Conservation (phyloP, 2,329 filamentous ascomycete genomes). For the Penicillium psychrosexuale region DNA sequence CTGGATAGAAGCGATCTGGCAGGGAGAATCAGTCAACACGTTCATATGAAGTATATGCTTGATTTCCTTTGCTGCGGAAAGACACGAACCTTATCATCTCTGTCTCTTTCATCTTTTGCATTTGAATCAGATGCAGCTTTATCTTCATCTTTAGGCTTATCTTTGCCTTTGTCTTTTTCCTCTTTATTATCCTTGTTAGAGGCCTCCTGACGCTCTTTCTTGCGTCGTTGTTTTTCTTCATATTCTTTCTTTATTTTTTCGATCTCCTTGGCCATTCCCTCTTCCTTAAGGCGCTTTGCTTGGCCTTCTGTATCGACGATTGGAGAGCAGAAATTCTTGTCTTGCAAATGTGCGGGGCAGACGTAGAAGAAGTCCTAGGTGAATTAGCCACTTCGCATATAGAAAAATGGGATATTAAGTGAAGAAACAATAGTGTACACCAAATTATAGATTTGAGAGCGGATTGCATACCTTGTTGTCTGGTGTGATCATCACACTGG, state of each 20-base stretch:
- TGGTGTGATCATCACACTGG: conserved; percentile 81
- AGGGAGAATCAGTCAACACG: not conserved
- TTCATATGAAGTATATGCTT: not conserved
- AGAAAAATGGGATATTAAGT: not conserved
- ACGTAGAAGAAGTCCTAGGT: conserved; percentile 84
- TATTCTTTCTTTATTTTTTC: conserved; percentile 54
- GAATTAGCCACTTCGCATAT: not conserved
- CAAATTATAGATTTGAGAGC: not conserved
- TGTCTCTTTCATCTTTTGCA: conserved; percentile 43
- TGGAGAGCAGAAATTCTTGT: conserved; percentile 71
- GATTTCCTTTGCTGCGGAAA: not conserved
- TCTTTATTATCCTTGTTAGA: conserved; percentile 50
- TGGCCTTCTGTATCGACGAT: conserved; percentile 45
- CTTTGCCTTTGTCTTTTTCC: conserved; percentile 44
- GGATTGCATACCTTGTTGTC: conserved; percentile 71
- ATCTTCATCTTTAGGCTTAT: conserved; percentile 44
- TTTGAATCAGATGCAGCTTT: conserved; percentile 39
- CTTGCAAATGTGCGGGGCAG: conserved; percentile 77
- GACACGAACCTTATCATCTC: conserved; percentile 53
- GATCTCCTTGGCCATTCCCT: conserved; percentile 45
- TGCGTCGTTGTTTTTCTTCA: conserved; percentile 72
- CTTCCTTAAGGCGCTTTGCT: conserved; percentile 43
- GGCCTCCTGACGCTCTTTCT: conserved; percentile 57
- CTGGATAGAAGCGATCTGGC: conserved; percentile 44
- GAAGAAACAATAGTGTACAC: not conserved